Percentiles rank a stretch among this genome's conserved stretches.
phyloP scores from a whole-genome alignment of 177 flowering plant genomes.

The Vitis hybrid region DNA sequence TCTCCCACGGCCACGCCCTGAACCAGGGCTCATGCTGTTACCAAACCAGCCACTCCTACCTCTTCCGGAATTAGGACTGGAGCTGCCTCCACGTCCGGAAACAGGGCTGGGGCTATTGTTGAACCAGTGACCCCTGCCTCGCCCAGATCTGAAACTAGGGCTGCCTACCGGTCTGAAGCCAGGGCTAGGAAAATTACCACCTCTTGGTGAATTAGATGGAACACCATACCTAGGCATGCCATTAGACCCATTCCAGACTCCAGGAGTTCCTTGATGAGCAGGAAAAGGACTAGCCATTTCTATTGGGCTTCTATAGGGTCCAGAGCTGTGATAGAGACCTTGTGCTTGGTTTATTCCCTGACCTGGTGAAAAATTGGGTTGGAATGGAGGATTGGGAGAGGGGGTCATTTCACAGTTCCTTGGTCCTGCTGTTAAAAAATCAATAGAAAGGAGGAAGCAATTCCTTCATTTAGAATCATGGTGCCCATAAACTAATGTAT shows the following conservation, averaged over 20 bases:
- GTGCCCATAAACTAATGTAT: no score
- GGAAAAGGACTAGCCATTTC: constrained; percentile 29
- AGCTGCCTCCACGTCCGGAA: constrained; percentile 21
- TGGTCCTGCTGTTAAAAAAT: constrained; percentile 30
- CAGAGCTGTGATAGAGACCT: constrained; percentile 15
- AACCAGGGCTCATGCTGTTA: constrained; percentile 17
- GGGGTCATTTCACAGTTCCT: constrained; percentile 24
- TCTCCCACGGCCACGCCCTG: constrained; percentile 37
- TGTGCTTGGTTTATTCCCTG: constrained; percentile 27
- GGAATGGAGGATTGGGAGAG: constrained; percentile 31
- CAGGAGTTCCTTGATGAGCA: constrained; percentile 32
- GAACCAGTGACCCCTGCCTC: constrained; percentile 24
- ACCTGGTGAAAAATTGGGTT: constrained; percentile 23
- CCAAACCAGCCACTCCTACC: constrained; percentile 24
- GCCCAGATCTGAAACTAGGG: constrained; percentile 26
- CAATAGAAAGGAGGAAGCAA: neutral
- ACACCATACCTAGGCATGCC: constrained; percentile 17
- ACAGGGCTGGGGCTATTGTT: constrained; percentile 27
- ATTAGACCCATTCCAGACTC: constrained; percentile 29
- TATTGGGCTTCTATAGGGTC: constrained; percentile 29
- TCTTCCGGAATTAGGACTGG: constrained; percentile 20
- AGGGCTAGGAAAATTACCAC: constrained; percentile 23
- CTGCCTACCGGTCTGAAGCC: constrained; percentile 26
- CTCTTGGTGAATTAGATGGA: constrained; percentile 29
- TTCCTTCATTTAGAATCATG: neutral